Percentiles rank a stretch among this genome's conserved stretches.
phyloP scores from a whole-genome alignment of 331 rosid species.

The Erythrophleum ivorense region DNA sequence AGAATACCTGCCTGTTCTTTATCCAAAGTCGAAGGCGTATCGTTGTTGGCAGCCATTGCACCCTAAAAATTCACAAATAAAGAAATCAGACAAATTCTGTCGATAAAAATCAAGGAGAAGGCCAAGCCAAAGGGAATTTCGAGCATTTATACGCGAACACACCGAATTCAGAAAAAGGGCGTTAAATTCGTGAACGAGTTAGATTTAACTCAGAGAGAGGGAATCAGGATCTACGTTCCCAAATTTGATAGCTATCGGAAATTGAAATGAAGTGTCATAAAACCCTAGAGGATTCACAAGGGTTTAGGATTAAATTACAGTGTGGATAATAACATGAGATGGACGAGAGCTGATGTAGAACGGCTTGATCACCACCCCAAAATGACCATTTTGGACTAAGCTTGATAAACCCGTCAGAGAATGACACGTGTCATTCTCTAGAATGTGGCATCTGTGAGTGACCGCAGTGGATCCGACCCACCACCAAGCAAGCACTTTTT shows the following conservation, averaged over 20 bases:
- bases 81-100: slow-evolving; percentile 7
- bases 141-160: background rate
- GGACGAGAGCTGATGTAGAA: background rate
- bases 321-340: background rate
- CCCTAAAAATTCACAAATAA: slow-evolving; percentile 36
- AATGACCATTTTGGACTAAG: background rate
- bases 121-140: background rate
- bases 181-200: slow-evolving; percentile 3
- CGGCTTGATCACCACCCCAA: background rate
- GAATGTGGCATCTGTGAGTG: background rate
- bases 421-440: background rate
- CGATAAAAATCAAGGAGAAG: background rate
- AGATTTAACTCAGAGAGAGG: background rate
- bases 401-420: background rate
- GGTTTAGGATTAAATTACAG: background rate
- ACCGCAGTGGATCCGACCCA: background rate
- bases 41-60: slow-evolving; percentile 68
- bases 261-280: background rate
- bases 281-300: slow-evolving; percentile 29
- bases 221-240: background rate
- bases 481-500: too few species aligned
- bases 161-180: slow-evolving; percentile 22
- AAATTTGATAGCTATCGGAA: too few species aligned
- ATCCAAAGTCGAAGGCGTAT: slow-evolving; percentile 59
- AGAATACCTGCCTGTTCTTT: slow-evolving; percentile 73